These are phyloP conservation scores for Chytriomyces sp. DNA, from an alignment of 192 early-diverging fungal species.

Conservation along the genomic window DNA sequence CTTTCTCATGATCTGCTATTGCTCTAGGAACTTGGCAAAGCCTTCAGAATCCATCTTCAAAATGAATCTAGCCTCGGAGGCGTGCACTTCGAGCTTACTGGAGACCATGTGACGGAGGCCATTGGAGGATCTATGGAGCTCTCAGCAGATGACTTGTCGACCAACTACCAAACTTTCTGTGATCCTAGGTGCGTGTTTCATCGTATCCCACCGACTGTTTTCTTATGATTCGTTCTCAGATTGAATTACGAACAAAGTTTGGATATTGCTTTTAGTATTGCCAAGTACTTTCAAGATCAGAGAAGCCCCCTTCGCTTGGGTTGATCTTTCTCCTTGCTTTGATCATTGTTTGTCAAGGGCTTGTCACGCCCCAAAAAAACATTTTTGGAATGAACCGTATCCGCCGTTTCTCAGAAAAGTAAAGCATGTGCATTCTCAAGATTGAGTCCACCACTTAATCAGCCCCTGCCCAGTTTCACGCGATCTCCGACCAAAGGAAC, in stretches of 20 bases:
- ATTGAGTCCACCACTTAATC: not conserved
- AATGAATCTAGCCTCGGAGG: constrained; percentile 77
- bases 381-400: not conserved
- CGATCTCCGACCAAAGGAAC: constrained; percentile 23
- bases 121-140: constrained; percentile 98
- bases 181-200: constrained; percentile 71
- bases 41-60: constrained; percentile 81
- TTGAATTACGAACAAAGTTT: constrained; percentile 97
- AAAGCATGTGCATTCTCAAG: not conserved
- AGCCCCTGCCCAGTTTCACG: too few species aligned
- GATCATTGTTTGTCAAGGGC: not conserved
- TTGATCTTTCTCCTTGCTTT: not conserved
- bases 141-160: constrained; percentile 73
- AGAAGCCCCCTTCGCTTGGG: constrained; percentile 18
- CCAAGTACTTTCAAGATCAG: constrained; percentile 71
- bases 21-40: constrained; percentile 73
- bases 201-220: not conserved
- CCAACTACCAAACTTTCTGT: constrained; percentile 95
- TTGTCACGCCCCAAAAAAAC: not conserved
- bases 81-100: constrained; percentile 97
- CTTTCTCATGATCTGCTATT: not conserved
- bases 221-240: constrained; percentile 25
- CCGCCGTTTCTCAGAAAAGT: constrained; percentile 6
- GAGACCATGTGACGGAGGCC: constrained; percentile 91
- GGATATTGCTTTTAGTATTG: constrained; percentile 96